Percentiles rank a stretch among this genome's conserved stretches.
Conservation (phyloP, 2,329 filamentous ascomycete genomes). For the Xylaria sp. region DNA sequence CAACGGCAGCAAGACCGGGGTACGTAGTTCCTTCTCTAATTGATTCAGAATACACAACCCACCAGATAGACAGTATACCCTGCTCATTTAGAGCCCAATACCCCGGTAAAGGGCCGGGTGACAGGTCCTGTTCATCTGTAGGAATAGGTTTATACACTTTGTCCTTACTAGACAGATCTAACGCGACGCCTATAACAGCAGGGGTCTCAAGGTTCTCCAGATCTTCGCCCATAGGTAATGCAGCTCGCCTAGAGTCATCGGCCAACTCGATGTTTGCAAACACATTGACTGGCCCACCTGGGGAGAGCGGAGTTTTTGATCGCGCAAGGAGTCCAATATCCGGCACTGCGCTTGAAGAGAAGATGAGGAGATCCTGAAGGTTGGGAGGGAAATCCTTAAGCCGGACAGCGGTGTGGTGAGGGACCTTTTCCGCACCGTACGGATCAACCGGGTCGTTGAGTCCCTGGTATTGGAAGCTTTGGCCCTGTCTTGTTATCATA, state of each 20-base stretch:
- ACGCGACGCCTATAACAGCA: slow-evolving; percentile 78
- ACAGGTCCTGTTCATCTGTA: slow-evolving; percentile 80
- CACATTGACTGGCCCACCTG: slow-evolving; percentile 69
- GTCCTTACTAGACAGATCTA: slow-evolving; percentile 87
- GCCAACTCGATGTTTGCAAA: slow-evolving; percentile 79
- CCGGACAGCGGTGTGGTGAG: slow-evolving; percentile 82
- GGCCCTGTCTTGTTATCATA: slow-evolving; percentile 75
- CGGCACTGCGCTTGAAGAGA: slow-evolving; percentile 81
- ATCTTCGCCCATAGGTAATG: slow-evolving; percentile 76
- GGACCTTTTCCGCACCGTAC: slow-evolving; percentile 72
- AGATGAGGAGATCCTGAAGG: slow-evolving; percentile 82
- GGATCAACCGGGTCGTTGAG: slow-evolving; percentile 79
- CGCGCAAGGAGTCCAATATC: slow-evolving; percentile 84
- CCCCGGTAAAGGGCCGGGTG: slow-evolving; percentile 82
- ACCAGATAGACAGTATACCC: slow-evolving; percentile 87
- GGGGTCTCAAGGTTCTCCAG: slow-evolving; percentile 80
- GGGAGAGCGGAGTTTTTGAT: slow-evolving; percentile 74
- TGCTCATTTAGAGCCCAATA: slow-evolving; percentile 90
- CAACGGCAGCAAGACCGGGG: slow-evolving; percentile 70
- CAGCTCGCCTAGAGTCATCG: slow-evolving; percentile 79
- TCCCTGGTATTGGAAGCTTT: slow-evolving; percentile 77
- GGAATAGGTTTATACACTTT: slow-evolving; percentile 82
- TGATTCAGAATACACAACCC: slow-evolving; percentile 90
- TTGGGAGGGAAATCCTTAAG: slow-evolving; percentile 83
- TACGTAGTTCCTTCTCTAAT: slow-evolving; percentile 80